phyloP scores from a whole-genome alignment of 805 yeast genomes.

The Cyberlindnera samutprakarnensis region DNA sequence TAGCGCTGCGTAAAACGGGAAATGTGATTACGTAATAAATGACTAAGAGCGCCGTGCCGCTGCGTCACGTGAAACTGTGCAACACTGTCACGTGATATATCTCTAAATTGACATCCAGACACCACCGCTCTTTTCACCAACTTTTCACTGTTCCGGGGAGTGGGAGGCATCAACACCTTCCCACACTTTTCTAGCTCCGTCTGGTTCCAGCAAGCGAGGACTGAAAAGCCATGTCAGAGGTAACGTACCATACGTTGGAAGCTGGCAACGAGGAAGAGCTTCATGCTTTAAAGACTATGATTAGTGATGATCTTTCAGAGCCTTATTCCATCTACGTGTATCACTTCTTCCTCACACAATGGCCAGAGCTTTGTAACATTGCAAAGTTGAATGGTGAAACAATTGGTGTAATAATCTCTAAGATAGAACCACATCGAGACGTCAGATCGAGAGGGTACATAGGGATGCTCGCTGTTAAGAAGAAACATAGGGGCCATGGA shows the following conservation, averaged over 20 bases:
- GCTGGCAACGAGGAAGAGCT: conserved; percentile 33
- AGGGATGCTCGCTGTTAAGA: conserved; percentile 89
- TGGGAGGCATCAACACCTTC: too few species aligned
- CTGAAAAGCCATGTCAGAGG: conserved; percentile 2
- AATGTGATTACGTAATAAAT: too few species aligned
- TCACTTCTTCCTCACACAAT: conserved; percentile 78
- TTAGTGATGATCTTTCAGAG: conserved; percentile 74
- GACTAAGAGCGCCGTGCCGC: too few species aligned
- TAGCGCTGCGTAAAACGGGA: too few species aligned
- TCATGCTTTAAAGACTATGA: conserved; percentile 43
- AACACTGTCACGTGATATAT: too few species aligned
- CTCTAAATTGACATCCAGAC: too few species aligned
- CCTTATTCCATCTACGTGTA: conserved; percentile 94
- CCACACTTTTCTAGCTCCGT: too few species aligned
- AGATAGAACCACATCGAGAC: conserved; percentile 68
- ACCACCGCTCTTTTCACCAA: too few species aligned
- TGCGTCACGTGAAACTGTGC: too few species aligned
- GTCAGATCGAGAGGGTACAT: conserved; percentile 82
- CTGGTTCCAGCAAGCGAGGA: too few species aligned
- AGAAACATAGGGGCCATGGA: conserved; percentile 64
- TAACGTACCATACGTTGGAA: conserved; percentile 19
- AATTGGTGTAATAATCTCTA: conserved; percentile 83
- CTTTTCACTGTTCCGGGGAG: too few species aligned
- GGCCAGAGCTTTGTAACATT: conserved; percentile 80
- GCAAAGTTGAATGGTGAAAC: conserved; percentile 41